A percentile compares a stretch with the other conserved stretches of the same genome.
phyloP scores from a whole-genome alignment of 768 basidiomycete genomes.

The Mycena chlorophos region DNA sequence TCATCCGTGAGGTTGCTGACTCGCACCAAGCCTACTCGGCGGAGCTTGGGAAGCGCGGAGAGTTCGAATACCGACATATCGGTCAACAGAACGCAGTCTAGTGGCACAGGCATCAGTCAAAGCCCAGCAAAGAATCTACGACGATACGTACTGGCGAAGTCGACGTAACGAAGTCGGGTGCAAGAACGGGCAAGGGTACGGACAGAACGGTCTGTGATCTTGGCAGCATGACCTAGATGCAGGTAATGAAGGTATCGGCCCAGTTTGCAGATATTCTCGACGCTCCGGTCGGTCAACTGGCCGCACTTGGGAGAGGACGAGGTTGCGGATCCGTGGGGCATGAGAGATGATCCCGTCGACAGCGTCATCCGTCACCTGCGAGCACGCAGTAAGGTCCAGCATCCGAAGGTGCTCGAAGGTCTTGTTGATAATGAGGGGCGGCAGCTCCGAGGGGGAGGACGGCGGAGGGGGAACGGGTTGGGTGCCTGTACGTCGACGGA shows the following conservation, averaged over 20 bases:
- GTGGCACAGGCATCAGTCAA: conserved; percentile 21
- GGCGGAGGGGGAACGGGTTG: conserved; percentile 46
- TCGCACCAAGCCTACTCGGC: conserved; percentile 92
- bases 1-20: conserved; percentile 93
- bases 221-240: conserved; percentile 88
- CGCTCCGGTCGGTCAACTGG: conserved; percentile 74
- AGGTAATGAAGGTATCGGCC: conserved; percentile 94
- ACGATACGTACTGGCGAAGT: conserved; percentile 81
- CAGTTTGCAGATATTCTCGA: conserved; percentile 81
- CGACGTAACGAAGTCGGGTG: conserved; percentile 89
- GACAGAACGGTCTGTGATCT: conserved; percentile 89
- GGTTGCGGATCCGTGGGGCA: conserved; percentile 80
- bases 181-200: conserved; percentile 81
- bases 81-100: conserved; percentile 84
- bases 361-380: conserved; percentile 77
- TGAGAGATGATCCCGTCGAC: conserved; percentile 80
- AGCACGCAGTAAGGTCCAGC: conserved; percentile 89
- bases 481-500: conserved; percentile 34
- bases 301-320: conserved; percentile 86
- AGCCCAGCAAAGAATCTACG: conserved; percentile 6
- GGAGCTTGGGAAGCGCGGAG: conserved; percentile 82
- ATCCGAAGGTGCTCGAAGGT: conserved; percentile 85
- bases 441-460: conserved; percentile 44
- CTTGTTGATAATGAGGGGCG: conserved; percentile 65
- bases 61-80: conserved; percentile 95